phyloP scores from a whole-genome alignment of 371 early-diverging fungal genomes.

The Amoeboaphelidium occidentale region DNA sequence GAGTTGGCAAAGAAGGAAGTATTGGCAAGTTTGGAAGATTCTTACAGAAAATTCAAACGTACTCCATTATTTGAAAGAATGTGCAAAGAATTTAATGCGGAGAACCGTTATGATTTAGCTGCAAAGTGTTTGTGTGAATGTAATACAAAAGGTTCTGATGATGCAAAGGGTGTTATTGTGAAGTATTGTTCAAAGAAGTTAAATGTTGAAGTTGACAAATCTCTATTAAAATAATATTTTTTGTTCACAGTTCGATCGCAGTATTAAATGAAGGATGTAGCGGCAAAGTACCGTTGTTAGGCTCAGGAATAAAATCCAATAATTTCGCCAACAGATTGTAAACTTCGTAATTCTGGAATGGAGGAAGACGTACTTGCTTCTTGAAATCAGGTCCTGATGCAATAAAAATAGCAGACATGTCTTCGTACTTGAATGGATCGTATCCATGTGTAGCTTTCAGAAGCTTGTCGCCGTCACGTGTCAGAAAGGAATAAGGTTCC shows the following conservation, averaged over 20 bases:
- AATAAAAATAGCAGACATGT: slow-evolving; percentile 71
- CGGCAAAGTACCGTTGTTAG: slow-evolving; percentile 35
- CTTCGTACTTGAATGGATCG: slow-evolving; percentile 35
- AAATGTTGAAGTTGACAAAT: not conserved
- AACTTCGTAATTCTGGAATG: slow-evolving; percentile 41
- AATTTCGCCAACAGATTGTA: slow-evolving; percentile 37
- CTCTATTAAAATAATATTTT: not conserved
- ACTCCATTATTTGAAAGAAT: not conserved
- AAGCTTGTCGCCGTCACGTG: not conserved
- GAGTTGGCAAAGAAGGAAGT: not conserved
- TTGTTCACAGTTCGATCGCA: not conserved
- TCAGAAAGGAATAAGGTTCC: not conserved
- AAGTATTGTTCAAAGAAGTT: not conserved
- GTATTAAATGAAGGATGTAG: too few relatives aligned
- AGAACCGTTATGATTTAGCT: not conserved
- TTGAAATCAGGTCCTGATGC: slow-evolving; percentile 48
- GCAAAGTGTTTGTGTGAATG: not conserved
- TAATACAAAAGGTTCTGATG: not conserved
- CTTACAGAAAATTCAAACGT: not conserved
- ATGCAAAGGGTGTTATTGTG: not conserved
- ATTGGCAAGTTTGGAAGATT: not conserved
- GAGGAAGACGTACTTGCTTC: slow-evolving; percentile 6
- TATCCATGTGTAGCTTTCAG: slow-evolving; percentile 56
- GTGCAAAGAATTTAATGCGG: not conserved
- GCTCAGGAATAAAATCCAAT: slow-evolving; percentile 28